A percentile compares a stretch with the other conserved stretches of the same genome.
These are phyloP conservation scores for Pisolithus marmoratus DNA, from an alignment of 768 basidiomycete species.

Conservation along the genomic window DNA sequence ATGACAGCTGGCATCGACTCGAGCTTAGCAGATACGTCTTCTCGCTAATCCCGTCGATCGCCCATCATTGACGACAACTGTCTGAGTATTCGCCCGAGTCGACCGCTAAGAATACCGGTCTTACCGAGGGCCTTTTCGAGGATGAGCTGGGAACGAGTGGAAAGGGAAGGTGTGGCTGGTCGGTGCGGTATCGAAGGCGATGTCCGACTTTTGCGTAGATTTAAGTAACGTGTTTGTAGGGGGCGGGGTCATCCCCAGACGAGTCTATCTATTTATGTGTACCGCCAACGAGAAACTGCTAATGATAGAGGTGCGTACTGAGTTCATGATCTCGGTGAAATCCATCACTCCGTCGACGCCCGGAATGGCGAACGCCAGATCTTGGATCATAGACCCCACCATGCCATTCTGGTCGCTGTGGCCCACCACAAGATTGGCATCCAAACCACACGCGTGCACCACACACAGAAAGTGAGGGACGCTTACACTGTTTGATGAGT, in stretches of 20 bases:
- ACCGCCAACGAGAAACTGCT: background rate
- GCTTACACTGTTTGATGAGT: conserved; percentile 94
- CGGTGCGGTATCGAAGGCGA: conserved; percentile 98
- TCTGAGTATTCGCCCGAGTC: conserved; percentile 95
- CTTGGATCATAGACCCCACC: conserved; percentile 99
- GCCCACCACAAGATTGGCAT: no score
- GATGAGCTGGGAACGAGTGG: conserved; percentile 96
- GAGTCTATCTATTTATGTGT: background rate
- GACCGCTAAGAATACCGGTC: conserved; percentile 85
- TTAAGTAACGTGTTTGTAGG: conserved; percentile 89
- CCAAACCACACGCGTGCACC: no score
- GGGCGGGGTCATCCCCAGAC: no score
- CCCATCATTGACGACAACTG: conserved; percentile 98
- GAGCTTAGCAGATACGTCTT: conserved; percentile 98
- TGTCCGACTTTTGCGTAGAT: conserved; percentile 99
- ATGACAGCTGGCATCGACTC: conserved; percentile 96
- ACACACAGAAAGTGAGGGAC: background rate
- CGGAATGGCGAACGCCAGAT: conserved; percentile 97
- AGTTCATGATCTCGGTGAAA: conserved; percentile 99
- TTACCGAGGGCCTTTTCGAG: conserved; percentile 97
- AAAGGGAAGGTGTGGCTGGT: conserved; percentile 98
- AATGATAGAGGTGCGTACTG: conserved; percentile 18
- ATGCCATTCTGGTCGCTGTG: conserved; percentile 83
- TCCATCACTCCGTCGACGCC: conserved; percentile 99
- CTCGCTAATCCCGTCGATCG: conserved; percentile 81